Conservation (phyloP, 306 rosid genomes). For the Lupinus albus region DNA sequence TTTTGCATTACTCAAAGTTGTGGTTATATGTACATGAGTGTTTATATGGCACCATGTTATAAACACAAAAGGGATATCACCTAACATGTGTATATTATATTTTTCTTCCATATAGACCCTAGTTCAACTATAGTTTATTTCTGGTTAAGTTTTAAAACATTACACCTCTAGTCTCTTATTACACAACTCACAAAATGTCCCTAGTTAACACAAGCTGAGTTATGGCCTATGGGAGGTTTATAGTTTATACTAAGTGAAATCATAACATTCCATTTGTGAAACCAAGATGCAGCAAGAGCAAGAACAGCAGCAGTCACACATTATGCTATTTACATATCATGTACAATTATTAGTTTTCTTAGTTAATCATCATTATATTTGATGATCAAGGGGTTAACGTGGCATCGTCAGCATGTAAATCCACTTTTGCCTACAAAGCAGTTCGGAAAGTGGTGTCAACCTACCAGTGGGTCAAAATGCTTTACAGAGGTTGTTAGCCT, state of each 20-base stretch:
- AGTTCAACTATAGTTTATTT: too few relatives aligned
- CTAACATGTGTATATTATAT: too few relatives aligned
- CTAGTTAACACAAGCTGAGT: background rate
- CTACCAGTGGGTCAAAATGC: slow-evolving; percentile 82
- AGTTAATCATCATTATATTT: slow-evolving; percentile 62
- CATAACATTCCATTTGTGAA: slow-evolving; percentile 14
- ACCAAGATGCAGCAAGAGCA: slow-evolving; percentile 27
- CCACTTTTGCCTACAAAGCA: slow-evolving; percentile 50
- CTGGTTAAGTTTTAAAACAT: too few relatives aligned
- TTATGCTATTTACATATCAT: slow-evolving; percentile 72
- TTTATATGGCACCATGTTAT: too few relatives aligned
- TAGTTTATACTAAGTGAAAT: slow-evolving; percentile 7
- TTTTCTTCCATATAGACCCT: too few relatives aligned
- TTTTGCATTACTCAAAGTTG: slow-evolving; percentile 55
- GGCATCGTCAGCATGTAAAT: slow-evolving; percentile 48
- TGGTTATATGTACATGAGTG: slow-evolving; percentile 12
- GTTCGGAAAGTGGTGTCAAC: slow-evolving; percentile 55
- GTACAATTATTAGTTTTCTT: slow-evolving; percentile 61
- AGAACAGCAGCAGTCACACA: slow-evolving; percentile 14
- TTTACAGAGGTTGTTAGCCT: slow-evolving; percentile 93
- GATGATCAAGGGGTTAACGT: slow-evolving; percentile 39
- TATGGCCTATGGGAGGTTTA: background rate
- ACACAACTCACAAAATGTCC: too few relatives aligned
- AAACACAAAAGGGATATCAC: too few relatives aligned
- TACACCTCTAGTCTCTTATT: too few relatives aligned